Conservation (phyloP, 1,139 yeast genomes). For the Scheffersomyces cryptocercus region DNA sequence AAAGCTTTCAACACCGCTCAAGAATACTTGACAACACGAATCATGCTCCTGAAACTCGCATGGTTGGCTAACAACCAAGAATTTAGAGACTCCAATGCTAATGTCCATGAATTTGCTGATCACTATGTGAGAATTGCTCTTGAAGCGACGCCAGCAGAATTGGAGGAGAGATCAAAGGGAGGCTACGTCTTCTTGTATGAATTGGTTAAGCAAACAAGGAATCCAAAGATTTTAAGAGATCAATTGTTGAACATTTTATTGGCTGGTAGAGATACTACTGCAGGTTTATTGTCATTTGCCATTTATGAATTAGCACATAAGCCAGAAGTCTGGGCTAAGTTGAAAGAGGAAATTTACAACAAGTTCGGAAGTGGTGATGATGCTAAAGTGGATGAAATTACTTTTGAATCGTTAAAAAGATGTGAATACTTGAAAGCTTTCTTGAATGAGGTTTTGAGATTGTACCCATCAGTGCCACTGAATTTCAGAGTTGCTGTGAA, state of each 20-base stretch:
- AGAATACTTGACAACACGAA: conserved; percentile 28
- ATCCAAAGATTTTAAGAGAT: conserved; percentile 43
- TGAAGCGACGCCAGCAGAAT: conserved; percentile 28
- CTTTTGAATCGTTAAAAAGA: conserved; percentile 52
- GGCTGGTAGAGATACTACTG: conserved; percentile 52
- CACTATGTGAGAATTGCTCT: conserved; percentile 31
- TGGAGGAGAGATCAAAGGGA: conserved; percentile 35
- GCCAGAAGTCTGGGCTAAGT: conserved; percentile 35
- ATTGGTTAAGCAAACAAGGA: conserved; percentile 45
- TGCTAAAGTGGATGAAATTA: conserved; percentile 28
- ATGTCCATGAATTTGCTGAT: conserved; percentile 29
- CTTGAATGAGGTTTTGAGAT: conserved; percentile 51
- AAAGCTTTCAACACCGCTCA: conserved; percentile 37
- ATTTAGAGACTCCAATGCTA: conserved; percentile 25
- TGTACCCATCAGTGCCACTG: conserved; percentile 58
- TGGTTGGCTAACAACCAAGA: conserved; percentile 28
- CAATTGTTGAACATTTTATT: conserved; percentile 46
- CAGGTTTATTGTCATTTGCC: conserved; percentile 43
- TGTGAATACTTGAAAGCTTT: conserved; percentile 49
- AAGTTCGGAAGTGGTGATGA: conserved; percentile 40
- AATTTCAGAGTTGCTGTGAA: conserved; percentile 48
- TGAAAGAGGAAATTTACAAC: conserved; percentile 31
- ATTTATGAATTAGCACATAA: conserved; percentile 43
- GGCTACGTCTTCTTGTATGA: conserved; percentile 47
- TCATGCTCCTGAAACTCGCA: conserved; percentile 29